These are phyloP conservation scores for Mycena crocata DNA, from an alignment of 768 basidiomycete species.

Conservation along the genomic window DNA sequence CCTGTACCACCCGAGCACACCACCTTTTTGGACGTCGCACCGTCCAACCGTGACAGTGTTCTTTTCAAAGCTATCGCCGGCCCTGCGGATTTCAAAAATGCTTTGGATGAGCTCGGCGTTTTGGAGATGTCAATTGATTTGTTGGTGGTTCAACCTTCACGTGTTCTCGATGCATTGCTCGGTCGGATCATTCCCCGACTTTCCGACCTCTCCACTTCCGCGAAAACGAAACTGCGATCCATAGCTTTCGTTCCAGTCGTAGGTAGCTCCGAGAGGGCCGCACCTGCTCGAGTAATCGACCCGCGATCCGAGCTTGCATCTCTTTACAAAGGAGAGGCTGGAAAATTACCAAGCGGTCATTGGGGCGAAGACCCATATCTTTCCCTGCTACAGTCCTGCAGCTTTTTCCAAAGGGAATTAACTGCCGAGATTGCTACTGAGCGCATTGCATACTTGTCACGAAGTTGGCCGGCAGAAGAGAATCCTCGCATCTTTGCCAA, in stretches of 20 bases:
- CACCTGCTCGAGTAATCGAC: conserved; percentile 32
- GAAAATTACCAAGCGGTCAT: conserved; percentile 25
- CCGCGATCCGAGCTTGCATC: conserved; percentile 30
- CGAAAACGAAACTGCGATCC: conserved; percentile 19
- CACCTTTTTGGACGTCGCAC: conserved; percentile 33
- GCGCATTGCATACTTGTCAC: conserved; percentile 21
- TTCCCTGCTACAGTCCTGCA: conserved; percentile 1
- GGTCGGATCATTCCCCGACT: conserved; percentile 29
- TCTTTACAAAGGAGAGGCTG: conserved; percentile 29
- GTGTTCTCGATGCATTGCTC: conserved; percentile 29
- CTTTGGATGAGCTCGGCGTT: conserved; percentile 30
- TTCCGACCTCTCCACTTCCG: conserved; percentile 11
- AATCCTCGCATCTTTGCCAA: conserved; percentile 17
- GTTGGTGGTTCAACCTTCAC: conserved; percentile 23
- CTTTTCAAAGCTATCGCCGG: conserved; percentile 24
- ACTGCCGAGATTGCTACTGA: conserved; percentile 22
- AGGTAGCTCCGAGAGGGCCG: not conserved
- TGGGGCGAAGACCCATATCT: conserved; percentile 17
- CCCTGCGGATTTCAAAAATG: not conserved
- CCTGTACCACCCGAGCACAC: conserved; percentile 14
- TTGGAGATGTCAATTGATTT: conserved; percentile 29
- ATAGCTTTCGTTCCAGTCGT: conserved; percentile 26
- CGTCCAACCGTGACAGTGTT: conserved; percentile 4
- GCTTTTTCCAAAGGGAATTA: conserved; percentile 10
- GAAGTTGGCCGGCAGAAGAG: not conserved